Percentiles rank a stretch among this genome's conserved stretches.
These are phyloP conservation scores for Neurospora sp. DNA, from an alignment of 495 filamentous ascomycete species.

Conservation along the genomic window DNA sequence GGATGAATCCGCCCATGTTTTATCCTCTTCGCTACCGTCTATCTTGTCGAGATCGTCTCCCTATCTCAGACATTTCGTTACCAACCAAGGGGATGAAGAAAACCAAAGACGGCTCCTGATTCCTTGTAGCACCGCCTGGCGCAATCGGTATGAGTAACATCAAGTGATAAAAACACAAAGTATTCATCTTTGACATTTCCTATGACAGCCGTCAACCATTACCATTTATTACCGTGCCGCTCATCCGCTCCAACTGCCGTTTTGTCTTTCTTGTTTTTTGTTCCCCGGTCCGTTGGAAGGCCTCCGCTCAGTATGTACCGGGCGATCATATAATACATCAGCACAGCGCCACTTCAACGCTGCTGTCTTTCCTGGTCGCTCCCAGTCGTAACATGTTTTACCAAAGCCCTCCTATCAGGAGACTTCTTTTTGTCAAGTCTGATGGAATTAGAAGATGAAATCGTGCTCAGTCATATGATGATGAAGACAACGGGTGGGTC, in stretches of 20 bases:
- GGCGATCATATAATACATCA: background rate
- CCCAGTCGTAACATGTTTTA: background rate
- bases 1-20: background rate
- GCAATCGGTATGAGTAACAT: background rate
- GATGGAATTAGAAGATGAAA: background rate
- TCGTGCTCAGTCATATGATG: background rate
- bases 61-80: background rate
- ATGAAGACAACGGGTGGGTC: background rate
- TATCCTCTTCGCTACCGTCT: background rate
- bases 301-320: background rate
- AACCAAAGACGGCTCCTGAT: background rate
- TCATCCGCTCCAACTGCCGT: background rate
- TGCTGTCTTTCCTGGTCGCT: background rate
- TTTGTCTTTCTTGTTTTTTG: background rate
- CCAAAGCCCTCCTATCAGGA: background rate
- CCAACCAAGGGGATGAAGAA: background rate
- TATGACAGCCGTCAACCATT: background rate
- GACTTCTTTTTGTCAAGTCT: background rate
- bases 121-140: background rate
- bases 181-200: background rate
- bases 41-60: background rate
- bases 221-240: background rate
- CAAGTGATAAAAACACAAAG: background rate
- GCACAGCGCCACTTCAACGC: background rate
- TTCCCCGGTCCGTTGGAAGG: background rate